Base-by-base conservation (phyloP, 164 flowering plant genomes). In the Protea cynaroides region DNA sequence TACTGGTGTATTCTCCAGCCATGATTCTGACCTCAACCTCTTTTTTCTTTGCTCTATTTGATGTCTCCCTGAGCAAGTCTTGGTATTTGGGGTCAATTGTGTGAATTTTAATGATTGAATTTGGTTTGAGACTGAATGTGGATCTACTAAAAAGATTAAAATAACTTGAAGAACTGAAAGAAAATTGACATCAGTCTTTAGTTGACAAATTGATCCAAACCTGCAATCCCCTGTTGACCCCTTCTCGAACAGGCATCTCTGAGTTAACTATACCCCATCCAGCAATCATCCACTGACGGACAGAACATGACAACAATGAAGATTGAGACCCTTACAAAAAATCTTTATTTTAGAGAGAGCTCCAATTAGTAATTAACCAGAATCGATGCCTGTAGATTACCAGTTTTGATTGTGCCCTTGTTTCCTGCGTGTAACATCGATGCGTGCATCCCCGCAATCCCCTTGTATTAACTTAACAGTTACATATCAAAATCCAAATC, bases 251-350 rank as follows among this genome's bases (percentile, higher is more conserved):
- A 5, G 98, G 95, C 92, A 92, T 86, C 77, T 92, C 98, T n/a
- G 95, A 86, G 69, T 92, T 96, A 64, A 92, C 71, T 43, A 88
- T 92, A 38, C 98, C 96, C 78, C 86, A 82, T 15, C 98, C 98
- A 52, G 98, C 98, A 21, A 95, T 92, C 98, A 89, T 89, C 98
- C 98, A 89, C 91, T 87, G 85, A 65, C 58, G n/a, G 59, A 46
- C 46, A 40, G 9, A 12, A 8, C 14, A 40, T 12, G 14, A 37
- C 61, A 25, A 21, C 11, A 12, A 7, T 17, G 13, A 24, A 54
- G 51, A 38, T 52, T 17, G 15, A 51, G 21, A 58, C 44, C 47
- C 12, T 25, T 52, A 49, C 40, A 18, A 25, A 1, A 23, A 51
- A 9, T 40, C 4, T 3, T 5, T 2, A 29, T 29, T 29, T 0